A percentile compares a stretch with the other conserved stretches of the same genome.
These are phyloP conservation scores for Phialophora chinensis DNA, from an alignment of 2,329 filamentous ascomycete genomes.

Conservation along the genomic window DNA sequence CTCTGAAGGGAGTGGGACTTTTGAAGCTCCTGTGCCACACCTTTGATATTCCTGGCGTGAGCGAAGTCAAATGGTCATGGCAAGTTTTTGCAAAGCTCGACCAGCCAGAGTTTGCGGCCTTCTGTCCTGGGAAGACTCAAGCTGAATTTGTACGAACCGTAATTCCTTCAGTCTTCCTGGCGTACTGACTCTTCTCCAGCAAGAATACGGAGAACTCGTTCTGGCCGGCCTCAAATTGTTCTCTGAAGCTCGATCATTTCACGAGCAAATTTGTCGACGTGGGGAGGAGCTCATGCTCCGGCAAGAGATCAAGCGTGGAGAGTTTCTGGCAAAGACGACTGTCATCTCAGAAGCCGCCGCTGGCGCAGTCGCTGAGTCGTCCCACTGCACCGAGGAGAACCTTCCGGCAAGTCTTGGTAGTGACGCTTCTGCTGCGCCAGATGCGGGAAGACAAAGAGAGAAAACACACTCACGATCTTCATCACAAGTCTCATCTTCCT, in stretches of 20 bases:
- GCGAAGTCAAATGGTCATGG: background rate
- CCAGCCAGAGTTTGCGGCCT: background rate
- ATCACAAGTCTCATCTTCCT: background rate
- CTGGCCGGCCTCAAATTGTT: background rate
- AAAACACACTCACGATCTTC: background rate
- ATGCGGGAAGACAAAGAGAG: background rate
- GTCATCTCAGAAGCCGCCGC: background rate
- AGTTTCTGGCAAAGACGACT: background rate
- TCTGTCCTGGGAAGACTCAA: background rate
- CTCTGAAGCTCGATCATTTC: background rate
- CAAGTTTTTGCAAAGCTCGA: background rate
- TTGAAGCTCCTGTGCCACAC: background rate
- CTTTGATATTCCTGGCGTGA: background rate
- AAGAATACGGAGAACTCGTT: background rate
- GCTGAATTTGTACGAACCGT: background rate
- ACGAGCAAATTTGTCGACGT: background rate
- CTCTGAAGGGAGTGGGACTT: background rate
- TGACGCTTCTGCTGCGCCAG: background rate
- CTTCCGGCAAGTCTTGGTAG: background rate
- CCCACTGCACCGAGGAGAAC: background rate
- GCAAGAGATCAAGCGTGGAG: background rate
- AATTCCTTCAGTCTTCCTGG: background rate
- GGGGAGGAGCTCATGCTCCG: background rate
- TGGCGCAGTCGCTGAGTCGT: background rate
- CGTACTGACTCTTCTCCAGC: background rate